phyloP scores from a whole-genome alignment of 345 rosid genomes.

The Streptanthus diversifolius region DNA sequence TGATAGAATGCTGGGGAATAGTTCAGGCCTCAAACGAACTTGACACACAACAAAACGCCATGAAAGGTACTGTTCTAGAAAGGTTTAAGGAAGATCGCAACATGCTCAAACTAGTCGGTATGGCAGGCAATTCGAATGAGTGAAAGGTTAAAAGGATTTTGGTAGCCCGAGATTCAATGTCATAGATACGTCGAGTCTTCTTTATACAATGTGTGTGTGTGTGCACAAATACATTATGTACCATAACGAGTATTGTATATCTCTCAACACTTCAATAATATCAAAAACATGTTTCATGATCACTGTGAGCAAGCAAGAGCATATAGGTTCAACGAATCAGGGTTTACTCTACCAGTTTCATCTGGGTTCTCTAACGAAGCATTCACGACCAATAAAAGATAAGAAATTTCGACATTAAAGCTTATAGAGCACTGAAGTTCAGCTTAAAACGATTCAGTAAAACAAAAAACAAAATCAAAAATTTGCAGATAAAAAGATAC shows the following conservation, averaged over 20 bases:
- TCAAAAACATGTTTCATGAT: too few relatives aligned
- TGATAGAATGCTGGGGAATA: conserved; percentile 88
- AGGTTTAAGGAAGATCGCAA: conserved; percentile 84
- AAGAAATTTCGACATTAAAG: neutral
- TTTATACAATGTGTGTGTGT: neutral
- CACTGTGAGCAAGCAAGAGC: neutral
- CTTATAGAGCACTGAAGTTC: neutral
- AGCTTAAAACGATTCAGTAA: neutral
- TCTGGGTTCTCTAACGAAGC: neutral
- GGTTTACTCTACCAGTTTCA: neutral
- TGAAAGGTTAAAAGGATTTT: conserved; percentile 11
- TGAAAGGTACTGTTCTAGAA: conserved; percentile 56
- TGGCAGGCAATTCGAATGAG: conserved; percentile 73
- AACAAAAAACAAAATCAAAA: conserved; percentile 8
- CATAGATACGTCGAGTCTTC: neutral
- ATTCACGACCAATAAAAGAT: neutral
- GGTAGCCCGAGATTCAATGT: neutral
- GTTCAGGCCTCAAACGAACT: conserved; percentile 35
- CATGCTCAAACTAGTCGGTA: conserved; percentile 86
- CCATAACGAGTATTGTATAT: neutral
- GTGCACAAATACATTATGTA: conserved; percentile 6
- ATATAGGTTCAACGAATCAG: neutral
- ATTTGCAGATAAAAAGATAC: neutral
- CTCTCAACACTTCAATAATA: neutral
- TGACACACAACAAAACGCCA: conserved; percentile 41